Percentiles rank a stretch among this genome's conserved stretches.
These are phyloP conservation scores for Tolypocladium guangdongense DNA, from an alignment of 2,329 filamentous ascomycete genomes.

Conservation along the genomic window DNA sequence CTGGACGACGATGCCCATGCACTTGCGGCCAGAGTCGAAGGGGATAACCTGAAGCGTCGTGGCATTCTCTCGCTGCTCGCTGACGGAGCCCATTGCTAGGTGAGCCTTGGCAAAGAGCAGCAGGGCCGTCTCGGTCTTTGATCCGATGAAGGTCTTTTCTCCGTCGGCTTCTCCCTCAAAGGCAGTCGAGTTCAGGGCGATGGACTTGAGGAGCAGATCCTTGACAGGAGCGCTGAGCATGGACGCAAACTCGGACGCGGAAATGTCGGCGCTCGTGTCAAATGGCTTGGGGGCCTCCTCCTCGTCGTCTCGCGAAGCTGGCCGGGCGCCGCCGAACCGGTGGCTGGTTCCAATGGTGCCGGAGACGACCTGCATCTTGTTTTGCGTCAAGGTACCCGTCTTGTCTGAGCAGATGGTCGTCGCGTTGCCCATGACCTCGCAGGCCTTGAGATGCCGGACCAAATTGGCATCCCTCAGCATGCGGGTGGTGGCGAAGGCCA, in stretches of 20 bases:
- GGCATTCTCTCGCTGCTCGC: conserved; percentile 50
- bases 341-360: conserved; percentile 45
- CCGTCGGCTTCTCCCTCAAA: conserved; percentile 67
- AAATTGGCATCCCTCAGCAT: conserved; percentile 73
- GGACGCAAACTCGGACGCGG: conserved; percentile 34
- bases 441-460: conserved; percentile 65
- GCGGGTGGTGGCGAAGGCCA: conserved; percentile 66
- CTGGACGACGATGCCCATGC: conserved; percentile 51
- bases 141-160: conserved; percentile 56
- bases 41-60: conserved; percentile 57
- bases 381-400: conserved; percentile 56
- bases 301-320: conserved; percentile 12
- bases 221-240: conserved; percentile 35
- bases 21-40: conserved; percentile 67
- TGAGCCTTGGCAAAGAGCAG: conserved; percentile 58
- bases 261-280: conserved; percentile 25
- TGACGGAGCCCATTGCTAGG: conserved; percentile 55
- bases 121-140: conserved; percentile 67
- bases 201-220: conserved; percentile 47
- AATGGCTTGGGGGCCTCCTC: conserved; percentile 9
- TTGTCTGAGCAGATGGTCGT: conserved; percentile 61
- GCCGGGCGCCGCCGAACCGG: conserved; percentile 36
- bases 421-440: conserved; percentile 73
- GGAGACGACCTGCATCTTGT: conserved; percentile 57
- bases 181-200: conserved; percentile 59